These are phyloP conservation scores for Spergularia marina DNA, from an alignment of 148 eudicot species.

Conservation along the genomic window DNA sequence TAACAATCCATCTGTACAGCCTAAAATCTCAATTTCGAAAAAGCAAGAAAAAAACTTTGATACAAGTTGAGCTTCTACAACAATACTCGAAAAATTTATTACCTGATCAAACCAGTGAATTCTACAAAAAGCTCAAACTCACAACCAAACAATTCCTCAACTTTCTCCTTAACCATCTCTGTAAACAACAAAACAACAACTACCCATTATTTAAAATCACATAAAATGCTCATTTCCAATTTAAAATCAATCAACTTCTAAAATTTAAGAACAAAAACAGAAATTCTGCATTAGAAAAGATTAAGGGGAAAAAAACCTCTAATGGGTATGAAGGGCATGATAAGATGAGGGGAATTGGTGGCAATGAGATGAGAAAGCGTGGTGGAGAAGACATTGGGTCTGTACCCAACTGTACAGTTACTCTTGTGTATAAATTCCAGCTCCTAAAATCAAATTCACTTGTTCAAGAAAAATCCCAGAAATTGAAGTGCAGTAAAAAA, in stretches of 20 bases:
- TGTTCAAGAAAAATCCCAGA: neutral
- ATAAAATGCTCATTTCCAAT: neutral
- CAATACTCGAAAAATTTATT: neutral
- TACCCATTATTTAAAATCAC: neutral
- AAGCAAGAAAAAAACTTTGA: neutral
- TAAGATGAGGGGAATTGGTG: conserved; percentile 69
- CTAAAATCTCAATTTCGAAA: neutral
- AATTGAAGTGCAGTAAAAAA: neutral
- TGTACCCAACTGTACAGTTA: conserved; percentile 81
- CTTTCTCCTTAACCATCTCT: conserved; percentile 66
- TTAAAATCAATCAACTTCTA: no score
- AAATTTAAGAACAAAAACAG: neutral
- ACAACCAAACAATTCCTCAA: conserved; percentile 79
- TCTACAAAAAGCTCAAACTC: conserved; percentile 78
- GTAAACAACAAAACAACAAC: conserved; percentile 10
- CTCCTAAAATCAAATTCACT: conserved; percentile 42
- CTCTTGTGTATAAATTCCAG: conserved; percentile 91
- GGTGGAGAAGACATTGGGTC: conserved; percentile 90
- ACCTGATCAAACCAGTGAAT: conserved; percentile 97
- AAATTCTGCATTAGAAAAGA: neutral
- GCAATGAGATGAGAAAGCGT: conserved; percentile 95
- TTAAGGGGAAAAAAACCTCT: conserved; percentile 40
- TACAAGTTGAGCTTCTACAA: no score
- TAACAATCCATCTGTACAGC: neutral
- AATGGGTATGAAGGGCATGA: conserved; percentile 77